A percentile compares a stretch with the other conserved stretches of the same genome.
phyloP scores from a whole-genome alignment of 1,284 basidiomycete genomes.

The Tilletiaria anomala region DNA sequence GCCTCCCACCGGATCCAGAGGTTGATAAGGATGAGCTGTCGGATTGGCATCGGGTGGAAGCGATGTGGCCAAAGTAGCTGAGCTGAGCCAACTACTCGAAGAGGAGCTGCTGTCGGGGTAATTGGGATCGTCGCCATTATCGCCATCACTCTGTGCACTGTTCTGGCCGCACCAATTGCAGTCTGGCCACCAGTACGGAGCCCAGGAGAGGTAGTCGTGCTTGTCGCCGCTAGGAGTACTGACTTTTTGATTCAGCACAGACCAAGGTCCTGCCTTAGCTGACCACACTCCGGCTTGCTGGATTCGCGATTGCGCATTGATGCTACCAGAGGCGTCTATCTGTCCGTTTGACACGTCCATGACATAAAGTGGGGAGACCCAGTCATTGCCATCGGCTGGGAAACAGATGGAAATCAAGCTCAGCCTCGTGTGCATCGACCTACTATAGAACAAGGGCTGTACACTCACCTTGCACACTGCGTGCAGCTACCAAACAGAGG shows the following conservation, averaged over 20 bases:
- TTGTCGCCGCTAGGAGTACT: conserved; percentile 3
- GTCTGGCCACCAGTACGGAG: conserved; percentile 9
- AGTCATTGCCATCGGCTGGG: conserved; percentile 6
- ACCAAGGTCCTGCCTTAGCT: conserved; percentile 4
- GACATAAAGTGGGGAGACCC: conserved; percentile 7
- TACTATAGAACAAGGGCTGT: no score
- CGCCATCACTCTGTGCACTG: conserved; percentile 1
- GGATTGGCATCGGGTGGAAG: no score
- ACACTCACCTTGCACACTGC: no score
- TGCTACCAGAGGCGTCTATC: conserved; percentile 1
- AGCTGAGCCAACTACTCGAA: no score
- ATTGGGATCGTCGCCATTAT: neutral
- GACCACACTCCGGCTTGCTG: conserved; percentile 3
- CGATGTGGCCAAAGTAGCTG: no score
- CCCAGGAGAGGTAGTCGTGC: conserved; percentile 6
- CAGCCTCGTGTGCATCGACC: no score
- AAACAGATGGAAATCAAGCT: no score
- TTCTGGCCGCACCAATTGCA: conserved; percentile 2
- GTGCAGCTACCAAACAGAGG: no score
- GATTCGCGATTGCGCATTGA: conserved; percentile 2
- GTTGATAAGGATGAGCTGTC: no score
- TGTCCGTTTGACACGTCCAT: conserved; percentile 3
- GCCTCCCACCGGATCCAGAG: no score
- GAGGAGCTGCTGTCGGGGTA: no score
- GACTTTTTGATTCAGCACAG: conserved; percentile 2